Evolutionary conservation across 208 protist genomes (phyloP).

Genomic region (Crithidia bombi): DNA sequence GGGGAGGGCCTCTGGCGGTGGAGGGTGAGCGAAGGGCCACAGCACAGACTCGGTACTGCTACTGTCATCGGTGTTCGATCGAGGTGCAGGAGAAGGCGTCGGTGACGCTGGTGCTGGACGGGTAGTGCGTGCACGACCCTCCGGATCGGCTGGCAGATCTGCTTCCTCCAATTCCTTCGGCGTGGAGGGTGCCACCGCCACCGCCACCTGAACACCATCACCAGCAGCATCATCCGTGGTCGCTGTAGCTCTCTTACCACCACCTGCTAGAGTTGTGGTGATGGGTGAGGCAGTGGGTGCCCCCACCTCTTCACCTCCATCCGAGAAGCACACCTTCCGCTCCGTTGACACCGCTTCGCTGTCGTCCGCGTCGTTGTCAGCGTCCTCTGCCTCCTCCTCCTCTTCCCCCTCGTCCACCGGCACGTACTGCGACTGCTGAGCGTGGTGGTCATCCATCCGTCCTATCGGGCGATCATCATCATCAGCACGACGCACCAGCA

Average conservation of each 20-base stretch:
- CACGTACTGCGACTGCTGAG: conserved; percentile 40
- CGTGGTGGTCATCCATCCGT: conserved; percentile 34
- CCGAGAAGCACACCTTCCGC: no score
- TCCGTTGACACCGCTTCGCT: no score
- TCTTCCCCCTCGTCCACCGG: conserved; percentile 27
- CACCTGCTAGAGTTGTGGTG: no score
- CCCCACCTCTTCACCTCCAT: no score
- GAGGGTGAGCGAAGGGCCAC: conserved; percentile 37
- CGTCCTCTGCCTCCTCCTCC: conserved; percentile 25
- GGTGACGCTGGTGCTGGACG: neutral
- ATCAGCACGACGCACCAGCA: no score
- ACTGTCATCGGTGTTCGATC: neutral
- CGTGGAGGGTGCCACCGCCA: no score
- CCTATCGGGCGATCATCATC: neutral
- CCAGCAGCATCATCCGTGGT: no score
- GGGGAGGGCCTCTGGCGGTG: conserved; percentile 20
- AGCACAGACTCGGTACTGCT: neutral
- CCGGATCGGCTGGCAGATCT: no score
- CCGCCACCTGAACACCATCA: no score
- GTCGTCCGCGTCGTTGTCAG: conserved; percentile 7
- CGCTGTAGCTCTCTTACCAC: no score
- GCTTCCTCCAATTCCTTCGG: no score
- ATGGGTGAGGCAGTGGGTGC: no score
- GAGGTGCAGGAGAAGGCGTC: neutral
- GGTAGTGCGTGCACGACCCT: neutral